These are phyloP conservation scores for Ascodesmis nigricans DNA, from an alignment of 495 filamentous ascomycete species.

Conservation along the genomic window DNA sequence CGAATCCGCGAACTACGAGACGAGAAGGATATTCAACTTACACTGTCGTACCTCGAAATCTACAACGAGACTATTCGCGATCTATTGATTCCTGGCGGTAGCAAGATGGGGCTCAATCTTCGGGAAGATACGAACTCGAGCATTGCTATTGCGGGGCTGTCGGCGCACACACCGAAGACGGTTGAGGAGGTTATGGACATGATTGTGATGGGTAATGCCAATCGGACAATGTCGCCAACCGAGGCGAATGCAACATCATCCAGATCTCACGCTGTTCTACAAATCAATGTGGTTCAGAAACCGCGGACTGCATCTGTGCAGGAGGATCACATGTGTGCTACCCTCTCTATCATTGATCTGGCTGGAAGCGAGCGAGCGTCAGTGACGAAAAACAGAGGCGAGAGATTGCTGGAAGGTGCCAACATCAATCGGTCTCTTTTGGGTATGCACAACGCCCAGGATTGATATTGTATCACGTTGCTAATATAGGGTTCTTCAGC, in stretches of 20 bases:
- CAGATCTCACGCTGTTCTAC: slow-evolving; percentile 91
- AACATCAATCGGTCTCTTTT: slow-evolving; percentile 99
- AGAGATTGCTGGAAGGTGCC: slow-evolving; percentile 75
- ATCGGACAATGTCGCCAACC: slow-evolving; percentile 86
- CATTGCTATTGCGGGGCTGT: slow-evolving; percentile 78
- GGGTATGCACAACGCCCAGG: slow-evolving; percentile 6
- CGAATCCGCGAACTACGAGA: slow-evolving; percentile 64
- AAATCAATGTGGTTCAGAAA: slow-evolving; percentile 88
- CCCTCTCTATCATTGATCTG: slow-evolving; percentile 91
- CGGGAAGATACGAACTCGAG: slow-evolving; percentile 86
- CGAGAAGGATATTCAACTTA: slow-evolving; percentile 75
- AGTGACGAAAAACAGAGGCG: slow-evolving; percentile 89
- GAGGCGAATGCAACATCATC: slow-evolving; percentile 96
- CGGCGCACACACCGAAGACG: slow-evolving; percentile 53
- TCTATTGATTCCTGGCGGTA: slow-evolving; percentile 64
- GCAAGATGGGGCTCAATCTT: slow-evolving; percentile 74
- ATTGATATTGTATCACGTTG: not conserved
- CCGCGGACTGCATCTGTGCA: slow-evolving; percentile 83
- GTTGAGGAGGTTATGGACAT: slow-evolving; percentile 98
- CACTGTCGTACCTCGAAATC: slow-evolving; percentile 91
- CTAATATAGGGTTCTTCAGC: slow-evolving; percentile 26
- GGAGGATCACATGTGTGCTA: slow-evolving; percentile 95
- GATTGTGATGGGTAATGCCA: slow-evolving; percentile 87
- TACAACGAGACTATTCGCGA: slow-evolving; percentile 99
- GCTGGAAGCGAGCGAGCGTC: slow-evolving; percentile 92